phyloP scores from a whole-genome alignment of 495 filamentous ascomycete species.

The Xanthoparmelia taractica region DNA sequence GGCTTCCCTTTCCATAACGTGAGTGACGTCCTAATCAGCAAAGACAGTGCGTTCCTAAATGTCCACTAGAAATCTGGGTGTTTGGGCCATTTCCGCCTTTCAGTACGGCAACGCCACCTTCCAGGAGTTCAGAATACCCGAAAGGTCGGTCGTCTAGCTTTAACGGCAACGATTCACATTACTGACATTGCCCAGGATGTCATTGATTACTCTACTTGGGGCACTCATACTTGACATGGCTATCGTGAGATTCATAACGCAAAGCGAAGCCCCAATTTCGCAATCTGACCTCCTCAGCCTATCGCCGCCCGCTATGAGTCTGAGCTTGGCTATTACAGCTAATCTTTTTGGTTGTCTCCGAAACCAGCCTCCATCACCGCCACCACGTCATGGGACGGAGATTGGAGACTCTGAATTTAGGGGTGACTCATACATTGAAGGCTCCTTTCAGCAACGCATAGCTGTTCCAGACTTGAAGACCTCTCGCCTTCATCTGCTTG shows the following conservation, averaged over 20 bases:
- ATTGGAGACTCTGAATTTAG: background rate
- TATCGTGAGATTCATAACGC: conserved; percentile 2
- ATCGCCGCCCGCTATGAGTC: background rate
- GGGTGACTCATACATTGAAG: background rate
- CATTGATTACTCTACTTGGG: background rate
- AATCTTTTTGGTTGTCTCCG: background rate
- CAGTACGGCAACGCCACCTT: conserved; percentile 5
- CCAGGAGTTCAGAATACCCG: conserved; percentile 1
- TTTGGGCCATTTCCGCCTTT: conserved; percentile 10
- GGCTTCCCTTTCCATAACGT: background rate
- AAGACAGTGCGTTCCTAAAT: background rate
- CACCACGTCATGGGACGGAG: background rate
- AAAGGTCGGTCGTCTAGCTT: background rate
- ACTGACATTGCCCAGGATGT: background rate
- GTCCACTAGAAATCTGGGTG: background rate
- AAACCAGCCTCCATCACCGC: background rate
- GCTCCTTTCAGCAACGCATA: background rate
- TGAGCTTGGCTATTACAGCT: conserved; percentile 1
- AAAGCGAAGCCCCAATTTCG: background rate
- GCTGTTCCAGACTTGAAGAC: background rate
- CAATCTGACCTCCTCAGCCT: conserved; percentile 7
- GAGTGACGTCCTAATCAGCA: background rate
- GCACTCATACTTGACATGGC: conserved; percentile 7
- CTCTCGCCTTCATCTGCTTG: background rate
- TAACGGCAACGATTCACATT: background rate